Conservation (phyloP, 495 filamentous ascomycete genomes). For the Parathielavia appendiculata region DNA sequence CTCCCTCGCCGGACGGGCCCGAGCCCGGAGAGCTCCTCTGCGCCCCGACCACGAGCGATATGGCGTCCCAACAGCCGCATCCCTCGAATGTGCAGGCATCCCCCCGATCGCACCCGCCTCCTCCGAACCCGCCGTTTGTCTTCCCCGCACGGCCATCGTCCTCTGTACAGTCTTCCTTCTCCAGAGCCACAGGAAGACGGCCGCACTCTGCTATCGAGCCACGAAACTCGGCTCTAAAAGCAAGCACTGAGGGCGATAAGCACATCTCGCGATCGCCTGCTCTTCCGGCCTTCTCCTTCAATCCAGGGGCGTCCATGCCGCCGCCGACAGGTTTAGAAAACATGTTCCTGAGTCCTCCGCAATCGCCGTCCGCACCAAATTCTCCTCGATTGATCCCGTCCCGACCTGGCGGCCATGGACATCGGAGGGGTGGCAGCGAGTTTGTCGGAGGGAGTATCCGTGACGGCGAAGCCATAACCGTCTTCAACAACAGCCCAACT, state of each 20-base stretch:
- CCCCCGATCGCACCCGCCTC: slow-evolving; percentile 43
- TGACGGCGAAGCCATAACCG: slow-evolving; percentile 47
- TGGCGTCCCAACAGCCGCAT: slow-evolving; percentile 17
- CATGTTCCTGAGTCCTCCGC: slow-evolving; percentile 40
- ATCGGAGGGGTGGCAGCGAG: slow-evolving; percentile 71
- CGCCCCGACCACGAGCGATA: slow-evolving; percentile 16
- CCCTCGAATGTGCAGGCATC: slow-evolving; percentile 29
- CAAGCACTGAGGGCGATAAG: slow-evolving; percentile 21
- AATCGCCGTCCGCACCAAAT: slow-evolving; percentile 34
- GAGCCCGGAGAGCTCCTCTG: slow-evolving; percentile 17
- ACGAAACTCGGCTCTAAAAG: slow-evolving; percentile 18
- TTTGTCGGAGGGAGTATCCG: slow-evolving; percentile 71
- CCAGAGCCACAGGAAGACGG: slow-evolving; percentile 41
- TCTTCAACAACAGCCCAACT: slow-evolving; percentile 59
- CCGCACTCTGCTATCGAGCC: slow-evolving; percentile 46
- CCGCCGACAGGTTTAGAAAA: slow-evolving; percentile 23
- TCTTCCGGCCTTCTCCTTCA: slow-evolving; percentile 62
- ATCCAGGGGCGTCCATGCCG: slow-evolving; percentile 45
- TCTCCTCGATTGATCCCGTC: slow-evolving; percentile 43
- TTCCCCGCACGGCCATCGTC: slow-evolving; percentile 53
- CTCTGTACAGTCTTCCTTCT: slow-evolving; percentile 44
- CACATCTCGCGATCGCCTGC: slow-evolving; percentile 36
- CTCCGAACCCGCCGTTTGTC: slow-evolving; percentile 67
- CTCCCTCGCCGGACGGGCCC: slow-evolving; percentile 26
- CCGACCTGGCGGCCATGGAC: slow-evolving; percentile 48